Conservation (phyloP, 805 yeast genomes). For the Komagataella pseudopastoris region DNA sequence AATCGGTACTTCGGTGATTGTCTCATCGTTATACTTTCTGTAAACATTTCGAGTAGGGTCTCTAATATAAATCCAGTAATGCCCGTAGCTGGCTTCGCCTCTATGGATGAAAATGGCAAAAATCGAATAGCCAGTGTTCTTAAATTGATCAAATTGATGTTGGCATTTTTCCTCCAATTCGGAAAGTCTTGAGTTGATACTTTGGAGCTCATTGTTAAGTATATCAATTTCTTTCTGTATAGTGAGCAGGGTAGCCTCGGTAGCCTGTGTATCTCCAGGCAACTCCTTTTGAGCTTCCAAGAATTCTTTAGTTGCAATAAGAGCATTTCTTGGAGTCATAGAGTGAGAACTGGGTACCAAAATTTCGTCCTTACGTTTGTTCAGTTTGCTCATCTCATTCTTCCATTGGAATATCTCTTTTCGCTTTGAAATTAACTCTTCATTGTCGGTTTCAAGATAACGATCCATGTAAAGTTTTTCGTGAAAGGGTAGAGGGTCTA, state of each 20-base stretch:
- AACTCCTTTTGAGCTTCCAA: conserved; percentile 27
- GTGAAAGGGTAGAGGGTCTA: conserved; percentile 70
- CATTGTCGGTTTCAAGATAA: conserved; percentile 60
- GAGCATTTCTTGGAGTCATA: conserved; percentile 32
- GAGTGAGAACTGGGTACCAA: conserved; percentile 35
- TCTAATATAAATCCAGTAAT: conserved; percentile 89
- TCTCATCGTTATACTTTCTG: conserved; percentile 90
- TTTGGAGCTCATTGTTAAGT: conserved; percentile 30
- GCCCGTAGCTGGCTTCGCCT: conserved; percentile 94
- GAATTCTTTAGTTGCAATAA: conserved; percentile 44
- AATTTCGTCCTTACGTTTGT: conserved; percentile 27
- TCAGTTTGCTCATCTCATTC: conserved; percentile 30
- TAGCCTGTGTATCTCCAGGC: conserved; percentile 22
- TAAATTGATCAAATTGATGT: conserved; percentile 48
- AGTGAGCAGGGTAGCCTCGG: conserved; percentile 31
- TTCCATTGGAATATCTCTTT: conserved; percentile 54
- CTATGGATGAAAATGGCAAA: conserved; percentile 92
- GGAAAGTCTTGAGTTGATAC: conserved; percentile 23
- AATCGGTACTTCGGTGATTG: conserved; percentile 67
- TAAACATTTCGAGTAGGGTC: conserved; percentile 57
- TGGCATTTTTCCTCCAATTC: conserved; percentile 35
- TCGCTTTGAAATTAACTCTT: conserved; percentile 35
- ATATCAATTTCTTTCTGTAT: conserved; percentile 31
- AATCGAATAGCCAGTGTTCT: conserved; percentile 58
- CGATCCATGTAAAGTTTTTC: conserved; percentile 77